A percentile compares a stretch with the other conserved stretches of the same genome.
These are phyloP conservation scores for Gillenia trifoliata DNA, from an alignment of 306 rosid genomes.

Conservation along the genomic window DNA sequence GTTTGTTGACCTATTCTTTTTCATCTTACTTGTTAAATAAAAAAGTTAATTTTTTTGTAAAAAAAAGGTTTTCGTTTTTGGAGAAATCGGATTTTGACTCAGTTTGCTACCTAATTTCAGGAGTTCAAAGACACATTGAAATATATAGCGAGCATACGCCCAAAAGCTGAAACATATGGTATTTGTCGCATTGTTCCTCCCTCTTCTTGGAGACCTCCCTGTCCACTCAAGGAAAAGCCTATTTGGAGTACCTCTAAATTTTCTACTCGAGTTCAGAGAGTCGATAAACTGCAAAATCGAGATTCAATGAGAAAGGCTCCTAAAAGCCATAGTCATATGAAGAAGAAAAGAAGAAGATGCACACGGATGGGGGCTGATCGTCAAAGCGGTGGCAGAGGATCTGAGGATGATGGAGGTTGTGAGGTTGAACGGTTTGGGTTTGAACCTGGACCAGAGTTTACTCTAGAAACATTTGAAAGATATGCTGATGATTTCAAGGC, in stretches of 20 bases:
- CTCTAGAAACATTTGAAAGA: slow-evolving; percentile 69
- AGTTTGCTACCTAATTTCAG: slow-evolving; percentile 38
- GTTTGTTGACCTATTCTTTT: slow-evolving; percentile 4
- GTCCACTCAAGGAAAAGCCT: slow-evolving; percentile 68
- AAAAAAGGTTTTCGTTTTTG: neutral
- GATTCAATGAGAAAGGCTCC: slow-evolving; percentile 57
- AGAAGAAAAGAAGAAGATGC: slow-evolving; percentile 84
- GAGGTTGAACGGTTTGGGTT: slow-evolving; percentile 89
- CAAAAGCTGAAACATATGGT: slow-evolving; percentile 81
- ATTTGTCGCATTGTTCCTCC: slow-evolving; percentile 99
- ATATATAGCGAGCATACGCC: slow-evolving; percentile 80
- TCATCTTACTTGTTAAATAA: slow-evolving; percentile 16
- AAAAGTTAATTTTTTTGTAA: neutral
- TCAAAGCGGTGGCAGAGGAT: slow-evolving; percentile 34
- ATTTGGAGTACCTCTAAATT: slow-evolving; percentile 81
- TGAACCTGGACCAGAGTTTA: slow-evolving; percentile 96
- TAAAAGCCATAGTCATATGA: slow-evolving; percentile 48
- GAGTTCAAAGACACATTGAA: slow-evolving; percentile 88
- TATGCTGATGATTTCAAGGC: slow-evolving; percentile 77
- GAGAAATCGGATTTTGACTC: slow-evolving; percentile 30
- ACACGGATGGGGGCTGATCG: slow-evolving; percentile 64
- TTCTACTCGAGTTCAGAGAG: slow-evolving; percentile 89
- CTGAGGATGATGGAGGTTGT: slow-evolving; percentile 40
- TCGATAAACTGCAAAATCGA: slow-evolving; percentile 95
- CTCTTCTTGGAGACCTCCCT: slow-evolving; percentile 90